phyloP scores from a whole-genome alignment of 495 filamentous ascomycete genomes.

The Neurospora sp. region DNA sequence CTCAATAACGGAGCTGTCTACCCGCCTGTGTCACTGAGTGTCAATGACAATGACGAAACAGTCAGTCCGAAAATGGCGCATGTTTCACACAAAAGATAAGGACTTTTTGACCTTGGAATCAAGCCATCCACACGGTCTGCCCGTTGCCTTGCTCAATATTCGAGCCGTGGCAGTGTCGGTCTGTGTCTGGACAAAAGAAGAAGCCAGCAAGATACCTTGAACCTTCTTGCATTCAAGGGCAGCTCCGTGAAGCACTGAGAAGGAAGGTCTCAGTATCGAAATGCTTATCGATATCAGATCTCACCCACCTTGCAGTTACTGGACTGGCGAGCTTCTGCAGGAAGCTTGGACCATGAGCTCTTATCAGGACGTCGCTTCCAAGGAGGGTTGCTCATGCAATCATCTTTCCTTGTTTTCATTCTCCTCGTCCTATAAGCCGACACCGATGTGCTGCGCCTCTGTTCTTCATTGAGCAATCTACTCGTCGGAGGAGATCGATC shows the following conservation, averaged over 20 bases:
- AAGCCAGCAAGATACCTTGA: neutral
- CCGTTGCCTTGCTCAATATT: neutral
- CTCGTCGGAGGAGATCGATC: neutral
- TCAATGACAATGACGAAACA: neutral
- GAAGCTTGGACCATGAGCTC: neutral
- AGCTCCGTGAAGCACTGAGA: neutral
- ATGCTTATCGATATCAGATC: neutral
- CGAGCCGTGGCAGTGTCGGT: neutral
- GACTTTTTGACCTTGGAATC: neutral
- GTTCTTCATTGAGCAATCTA: neutral
- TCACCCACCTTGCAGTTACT: neutral
- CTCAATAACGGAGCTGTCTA: neutral
- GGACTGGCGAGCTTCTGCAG: neutral
- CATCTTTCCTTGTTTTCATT: neutral
- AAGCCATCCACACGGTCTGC: neutral
- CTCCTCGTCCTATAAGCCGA: neutral
- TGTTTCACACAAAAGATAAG: neutral
- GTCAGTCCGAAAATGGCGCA: neutral
- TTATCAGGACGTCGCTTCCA: neutral
- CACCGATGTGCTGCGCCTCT: neutral
- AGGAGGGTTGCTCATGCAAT: neutral
- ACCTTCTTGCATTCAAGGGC: neutral
- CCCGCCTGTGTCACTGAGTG: neutral
- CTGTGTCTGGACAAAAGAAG: neutral
- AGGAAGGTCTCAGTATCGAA: neutral